Base-by-base conservation (phyloP, 2,329 filamentous ascomycete genomes). In the Stagonosporopsis vannaccii region DNA sequence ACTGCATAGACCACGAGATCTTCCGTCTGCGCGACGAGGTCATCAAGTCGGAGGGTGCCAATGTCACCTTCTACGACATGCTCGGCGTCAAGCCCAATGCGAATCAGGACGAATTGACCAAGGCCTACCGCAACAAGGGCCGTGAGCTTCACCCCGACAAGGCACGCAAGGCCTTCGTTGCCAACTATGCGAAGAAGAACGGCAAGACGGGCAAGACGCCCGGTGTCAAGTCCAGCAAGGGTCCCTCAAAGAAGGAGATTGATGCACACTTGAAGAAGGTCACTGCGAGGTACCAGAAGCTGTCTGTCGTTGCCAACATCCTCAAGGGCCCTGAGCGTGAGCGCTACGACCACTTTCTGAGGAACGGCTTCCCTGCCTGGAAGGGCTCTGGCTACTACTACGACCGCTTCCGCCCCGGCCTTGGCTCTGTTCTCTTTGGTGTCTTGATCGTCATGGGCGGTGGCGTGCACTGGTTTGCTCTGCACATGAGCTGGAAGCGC, bases 301-400 rank as follows among this genome's bases (percentile, higher is more conserved):
- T 99, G 36, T 89, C 89, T 60, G 85, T 97, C 69, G 90, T 98
- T 50, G 87, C 89, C 66, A 90, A 92, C 71, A 90, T 99, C 71
- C 87, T 99, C 48, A 88, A 90, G 67, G 92, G 94, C 1, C 81
- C 90, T 3, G 85, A 85, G 51, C 86, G 95, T 61, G 90, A 91
- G 66, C 90, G 95, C 61, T 99, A 99, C 78, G 94, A 99, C 75
- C 90, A 97, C 77, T 99, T 98, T 81, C 79, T 98, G 58, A 80
- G 82, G 75, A 92, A 98, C 77, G 95, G 95, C 59, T 99, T 99
- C 81, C 95, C 95, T 28, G 87, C 86, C 52, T 99, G 95, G 95
- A 93, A 94, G 80, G 95, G 95, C 56, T 97, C 94, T 40, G 94
- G 95, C 60, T 99, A 99, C 84, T 99, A 98, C 84, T 99, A 99